Conservation (phyloP, 305 asterid species). For the Solanum hybrid region DNA sequence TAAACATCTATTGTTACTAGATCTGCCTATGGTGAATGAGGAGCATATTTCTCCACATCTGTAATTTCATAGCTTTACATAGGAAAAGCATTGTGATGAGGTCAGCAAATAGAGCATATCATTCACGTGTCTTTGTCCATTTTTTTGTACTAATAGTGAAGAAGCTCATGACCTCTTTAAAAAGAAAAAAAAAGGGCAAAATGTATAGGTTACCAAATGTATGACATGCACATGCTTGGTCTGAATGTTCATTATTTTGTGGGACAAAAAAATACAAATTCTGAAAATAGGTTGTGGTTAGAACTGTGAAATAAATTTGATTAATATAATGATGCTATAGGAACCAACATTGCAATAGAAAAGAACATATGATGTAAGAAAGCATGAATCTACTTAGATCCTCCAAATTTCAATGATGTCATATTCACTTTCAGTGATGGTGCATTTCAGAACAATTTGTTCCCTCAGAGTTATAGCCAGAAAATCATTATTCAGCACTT, state of each 20-base stretch:
- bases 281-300: background rate
- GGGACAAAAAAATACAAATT: background rate
- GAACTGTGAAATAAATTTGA: background rate
- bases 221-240: background rate
- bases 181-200: background rate
- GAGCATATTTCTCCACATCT: background rate
- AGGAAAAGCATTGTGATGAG: background rate
- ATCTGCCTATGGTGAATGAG: background rate
- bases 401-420: background rate
- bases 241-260: background rate
- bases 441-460: background rate
- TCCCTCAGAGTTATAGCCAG: background rate
- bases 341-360: background rate
- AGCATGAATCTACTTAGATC: background rate
- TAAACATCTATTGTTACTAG: background rate
- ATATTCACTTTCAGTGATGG: background rate
- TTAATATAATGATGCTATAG: background rate
- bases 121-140: background rate
- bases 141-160: background rate
- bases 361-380: background rate
- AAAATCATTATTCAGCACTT: background rate
- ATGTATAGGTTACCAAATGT: background rate
- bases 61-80: background rate
- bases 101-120: background rate
- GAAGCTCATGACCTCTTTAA: background rate